These are phyloP conservation scores for Salicornia ramosissima DNA, from an alignment of 148 eudicot genomes.

Conservation along the genomic window DNA sequence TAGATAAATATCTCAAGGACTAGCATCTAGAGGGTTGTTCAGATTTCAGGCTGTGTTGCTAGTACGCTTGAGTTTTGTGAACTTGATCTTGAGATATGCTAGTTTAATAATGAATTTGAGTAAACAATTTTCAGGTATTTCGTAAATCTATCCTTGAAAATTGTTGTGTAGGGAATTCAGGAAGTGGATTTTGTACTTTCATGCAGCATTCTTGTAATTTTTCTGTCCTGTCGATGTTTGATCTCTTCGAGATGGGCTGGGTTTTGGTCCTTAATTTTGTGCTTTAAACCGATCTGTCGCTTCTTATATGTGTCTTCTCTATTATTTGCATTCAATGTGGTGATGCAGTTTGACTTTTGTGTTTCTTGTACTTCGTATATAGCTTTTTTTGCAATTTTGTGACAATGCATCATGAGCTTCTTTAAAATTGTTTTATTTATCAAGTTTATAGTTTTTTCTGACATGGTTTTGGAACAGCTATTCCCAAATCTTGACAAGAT, in stretches of 20 bases:
- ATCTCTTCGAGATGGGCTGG: not conserved
- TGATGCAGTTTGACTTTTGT: not conserved
- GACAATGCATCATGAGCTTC: not conserved
- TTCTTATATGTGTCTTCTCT: not conserved
- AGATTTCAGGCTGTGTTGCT: not conserved
- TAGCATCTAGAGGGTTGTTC: not conserved
- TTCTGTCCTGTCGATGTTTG: not conserved
- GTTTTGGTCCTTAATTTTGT: not conserved
- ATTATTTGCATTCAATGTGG: not conserved
- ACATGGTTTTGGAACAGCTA: constrained; percentile 48
- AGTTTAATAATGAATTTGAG: not conserved
- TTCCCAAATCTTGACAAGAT: constrained; percentile 92
- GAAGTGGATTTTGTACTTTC: not conserved
- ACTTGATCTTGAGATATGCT: not conserved
- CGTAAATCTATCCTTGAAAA: not conserved
- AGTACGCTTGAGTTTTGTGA: not conserved
- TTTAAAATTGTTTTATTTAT: not conserved
- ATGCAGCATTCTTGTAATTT: not conserved
- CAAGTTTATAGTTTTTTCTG: not conserved
- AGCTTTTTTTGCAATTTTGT: not conserved
- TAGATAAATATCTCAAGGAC: not conserved
- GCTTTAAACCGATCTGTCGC: not conserved
- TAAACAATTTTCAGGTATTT: not conserved
- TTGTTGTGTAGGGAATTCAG: not conserved
- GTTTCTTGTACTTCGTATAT: too few species aligned